phyloP scores from a whole-genome alignment of 176 grass and related monocot genomes.

The Puya raimondii region DNA sequence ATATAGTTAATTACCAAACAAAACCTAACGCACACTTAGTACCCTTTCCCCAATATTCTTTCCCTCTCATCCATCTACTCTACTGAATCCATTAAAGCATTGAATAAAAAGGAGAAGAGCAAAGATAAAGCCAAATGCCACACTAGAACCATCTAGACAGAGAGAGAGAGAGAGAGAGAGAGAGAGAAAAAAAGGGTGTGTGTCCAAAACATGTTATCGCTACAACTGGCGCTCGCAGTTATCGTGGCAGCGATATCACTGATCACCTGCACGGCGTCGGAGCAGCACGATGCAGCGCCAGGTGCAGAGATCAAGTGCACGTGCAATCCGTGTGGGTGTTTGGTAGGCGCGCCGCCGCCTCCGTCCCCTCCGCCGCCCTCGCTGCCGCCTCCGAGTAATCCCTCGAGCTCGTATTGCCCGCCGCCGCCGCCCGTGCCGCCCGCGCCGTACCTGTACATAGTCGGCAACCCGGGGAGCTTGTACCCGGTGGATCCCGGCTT shows the following conservation, averaged over 20 bases:
- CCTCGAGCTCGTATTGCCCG: conserved; percentile 16
- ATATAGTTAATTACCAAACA: background rate
- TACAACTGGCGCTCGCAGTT: background rate
- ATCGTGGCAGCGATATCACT: background rate
- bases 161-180: background rate
- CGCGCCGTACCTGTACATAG: conserved; percentile 22
- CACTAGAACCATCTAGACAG: background rate
- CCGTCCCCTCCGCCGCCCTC: conserved; percentile 18
- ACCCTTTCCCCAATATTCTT: background rate
- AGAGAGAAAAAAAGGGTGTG: background rate
- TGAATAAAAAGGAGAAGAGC: background rate
- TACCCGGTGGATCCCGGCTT: conserved; percentile 48
- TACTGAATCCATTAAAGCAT: background rate
- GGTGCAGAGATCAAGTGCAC: conserved; percentile 29
- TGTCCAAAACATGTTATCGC: background rate
- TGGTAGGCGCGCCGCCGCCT: conserved; percentile 21
- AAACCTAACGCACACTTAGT: background rate
- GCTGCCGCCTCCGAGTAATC: conserved; percentile 37
- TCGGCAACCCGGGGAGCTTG: conserved; percentile 25
- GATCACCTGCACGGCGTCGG: background rate
- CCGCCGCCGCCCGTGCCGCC: conserved; percentile 26
- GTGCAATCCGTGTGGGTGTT: conserved; percentile 26
- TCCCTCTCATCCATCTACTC: background rate
- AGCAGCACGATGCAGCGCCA: background rate
- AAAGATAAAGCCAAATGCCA: background rate